A percentile compares a stretch with the other conserved stretches of the same genome.
These are phyloP conservation scores for Arbutus unedo DNA, from an alignment of 148 eudicot species.

Conservation along the genomic window DNA sequence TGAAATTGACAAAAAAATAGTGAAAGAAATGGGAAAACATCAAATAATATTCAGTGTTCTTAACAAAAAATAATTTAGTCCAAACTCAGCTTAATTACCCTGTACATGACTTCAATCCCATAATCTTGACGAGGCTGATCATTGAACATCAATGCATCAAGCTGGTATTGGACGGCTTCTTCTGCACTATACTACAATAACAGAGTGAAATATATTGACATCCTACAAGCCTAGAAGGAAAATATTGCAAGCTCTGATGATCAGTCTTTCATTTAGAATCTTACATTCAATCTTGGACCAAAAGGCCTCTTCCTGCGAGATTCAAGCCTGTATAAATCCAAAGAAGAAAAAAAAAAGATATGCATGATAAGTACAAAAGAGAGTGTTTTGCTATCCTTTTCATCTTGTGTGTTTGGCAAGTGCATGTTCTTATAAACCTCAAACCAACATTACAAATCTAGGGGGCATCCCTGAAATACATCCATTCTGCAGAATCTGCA, in stretches of 20 bases:
- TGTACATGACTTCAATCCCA: conserved; percentile 94
- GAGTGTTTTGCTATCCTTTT: background rate
- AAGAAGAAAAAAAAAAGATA: conserved; percentile 3
- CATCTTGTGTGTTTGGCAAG: background rate
- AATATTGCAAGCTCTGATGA: background rate
- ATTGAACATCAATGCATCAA: conserved; percentile 89
- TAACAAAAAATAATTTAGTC: no score
- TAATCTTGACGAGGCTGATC: conserved; percentile 91
- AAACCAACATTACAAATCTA: no score
- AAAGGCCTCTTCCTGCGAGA: conserved; percentile 78
- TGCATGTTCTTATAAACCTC: no score
- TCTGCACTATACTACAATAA: conserved; percentile 87
- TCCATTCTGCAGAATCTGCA: no score
- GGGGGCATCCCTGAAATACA: no score
- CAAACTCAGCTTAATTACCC: conserved; percentile 40
- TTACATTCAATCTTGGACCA: conserved; percentile 87
- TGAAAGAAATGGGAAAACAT: no score
- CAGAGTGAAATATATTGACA: background rate
- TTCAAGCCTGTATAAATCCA: conserved; percentile 59
- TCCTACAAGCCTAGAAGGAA: background rate
- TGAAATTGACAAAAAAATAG: no score
- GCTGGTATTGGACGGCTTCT: conserved; percentile 82
- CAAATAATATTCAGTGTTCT: no score
- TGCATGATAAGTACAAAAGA: background rate
- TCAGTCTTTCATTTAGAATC: conserved; percentile 14